phyloP scores from a whole-genome alignment of 768 basidiomycete genomes.

The Cystofilobasidium ferigula region DNA sequence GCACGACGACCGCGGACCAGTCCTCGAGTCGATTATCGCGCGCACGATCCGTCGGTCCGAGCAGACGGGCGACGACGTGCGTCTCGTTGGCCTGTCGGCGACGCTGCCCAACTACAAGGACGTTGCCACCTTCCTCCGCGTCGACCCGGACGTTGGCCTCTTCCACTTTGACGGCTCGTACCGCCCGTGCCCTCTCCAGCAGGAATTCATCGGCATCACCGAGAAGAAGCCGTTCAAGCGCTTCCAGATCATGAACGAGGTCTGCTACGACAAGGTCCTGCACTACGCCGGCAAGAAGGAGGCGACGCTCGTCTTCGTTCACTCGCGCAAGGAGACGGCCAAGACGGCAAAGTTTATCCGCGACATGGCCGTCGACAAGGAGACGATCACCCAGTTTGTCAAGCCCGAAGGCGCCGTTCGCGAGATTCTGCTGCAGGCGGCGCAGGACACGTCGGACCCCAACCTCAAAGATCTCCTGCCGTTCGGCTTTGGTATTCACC shows the following conservation, averaged over 20 bases:
- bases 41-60: conserved; percentile 88
- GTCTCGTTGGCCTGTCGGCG: conserved; percentile 87
- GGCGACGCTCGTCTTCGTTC: conserved; percentile 90
- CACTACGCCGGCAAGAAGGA: conserved; percentile 70
- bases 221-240: conserved; percentile 99
- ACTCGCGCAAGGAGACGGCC: conserved; percentile 94
- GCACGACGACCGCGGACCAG: conserved; percentile 96
- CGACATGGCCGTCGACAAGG: conserved; percentile 91
- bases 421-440: conserved; percentile 78
- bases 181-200: conserved; percentile 86
- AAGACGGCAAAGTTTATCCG: conserved; percentile 91
- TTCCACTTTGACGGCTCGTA: conserved; percentile 96
- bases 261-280: conserved; percentile 94
- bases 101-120: conserved; percentile 98
- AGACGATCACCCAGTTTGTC: conserved; percentile 91
- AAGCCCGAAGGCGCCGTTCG: conserved; percentile 82
- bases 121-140: conserved; percentile 91
- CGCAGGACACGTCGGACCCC: conserved; percentile 65
- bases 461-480: conserved; percentile 81
- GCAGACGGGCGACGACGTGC: conserved; percentile 82
- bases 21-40: conserved; percentile 80
- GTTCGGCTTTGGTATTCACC: conserved; percentile 95
- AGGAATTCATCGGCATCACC: conserved; percentile 93
- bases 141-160: conserved; percentile 78
- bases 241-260: conserved; percentile 95